These are phyloP conservation scores for Mycena latifolia DNA, from an alignment of 768 basidiomycete genomes.

Conservation along the genomic window DNA sequence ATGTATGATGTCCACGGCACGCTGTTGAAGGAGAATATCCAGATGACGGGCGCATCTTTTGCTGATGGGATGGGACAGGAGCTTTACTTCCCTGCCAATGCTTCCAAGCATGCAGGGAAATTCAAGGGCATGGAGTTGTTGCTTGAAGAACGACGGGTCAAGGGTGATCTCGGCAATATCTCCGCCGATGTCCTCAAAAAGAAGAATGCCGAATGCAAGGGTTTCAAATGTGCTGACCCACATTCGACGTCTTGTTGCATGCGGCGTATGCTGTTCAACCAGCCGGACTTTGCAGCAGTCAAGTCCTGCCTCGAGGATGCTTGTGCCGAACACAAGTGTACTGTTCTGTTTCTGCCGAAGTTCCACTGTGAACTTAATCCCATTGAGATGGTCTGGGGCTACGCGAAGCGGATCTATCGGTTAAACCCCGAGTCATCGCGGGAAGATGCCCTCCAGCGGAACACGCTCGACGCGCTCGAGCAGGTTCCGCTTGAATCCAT, in stretches of 20 bases:
- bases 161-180: constrained; percentile 20
- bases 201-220: constrained; percentile 20
- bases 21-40: no score
- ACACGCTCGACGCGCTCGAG: constrained; percentile 30
- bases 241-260: no score
- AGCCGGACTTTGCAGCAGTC: no score
- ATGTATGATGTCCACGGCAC: constrained; percentile 12
- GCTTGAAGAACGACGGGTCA: constrained; percentile 29
- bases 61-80: constrained; percentile 12
- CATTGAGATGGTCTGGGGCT: no score
- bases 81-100: constrained; percentile 13
- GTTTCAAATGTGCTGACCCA: constrained; percentile 42
- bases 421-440: no score
- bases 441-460: constrained; percentile 32
- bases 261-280: no score
- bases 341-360: no score
- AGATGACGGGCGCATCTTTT: constrained; percentile 35
- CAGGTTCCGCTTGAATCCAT: no score
- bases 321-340: no score
- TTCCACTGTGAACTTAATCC: no score
- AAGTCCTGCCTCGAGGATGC: no score
- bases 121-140: constrained; percentile 43
- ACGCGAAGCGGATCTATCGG: no score
- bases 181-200: constrained; percentile 15
- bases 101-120: constrained; percentile 23